Evolutionary conservation across 2,329 filamentous ascomycete genomes (phyloP).

Genomic region (Aulographum hederae): DNA sequence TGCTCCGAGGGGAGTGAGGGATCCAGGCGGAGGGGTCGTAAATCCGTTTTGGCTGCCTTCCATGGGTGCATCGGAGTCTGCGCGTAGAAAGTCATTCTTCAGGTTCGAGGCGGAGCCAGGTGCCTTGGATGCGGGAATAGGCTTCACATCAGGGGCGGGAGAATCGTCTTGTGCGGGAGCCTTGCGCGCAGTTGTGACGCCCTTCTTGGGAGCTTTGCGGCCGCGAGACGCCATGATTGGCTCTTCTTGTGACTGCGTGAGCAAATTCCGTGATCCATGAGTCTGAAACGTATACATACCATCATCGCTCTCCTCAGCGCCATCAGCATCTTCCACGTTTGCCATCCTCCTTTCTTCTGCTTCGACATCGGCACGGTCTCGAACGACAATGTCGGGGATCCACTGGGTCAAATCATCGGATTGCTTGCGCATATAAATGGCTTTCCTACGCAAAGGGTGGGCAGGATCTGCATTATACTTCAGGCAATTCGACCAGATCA

Average conservation of each 20-base stretch:
- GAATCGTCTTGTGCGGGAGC: conserved; percentile 64
- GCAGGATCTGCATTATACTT: conserved; percentile 85
- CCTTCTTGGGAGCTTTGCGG: conserved; percentile 65
- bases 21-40: conserved; percentile 62
- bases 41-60: conserved; percentile 74
- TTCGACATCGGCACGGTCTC: conserved; percentile 85
- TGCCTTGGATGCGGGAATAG: conserved; percentile 16
- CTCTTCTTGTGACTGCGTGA: conserved; percentile 29
- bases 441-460: conserved; percentile 79
- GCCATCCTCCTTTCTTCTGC: conserved; percentile 55
- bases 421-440: conserved; percentile 90
- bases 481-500: conserved; percentile 95
- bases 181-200: conserved; percentile 56
- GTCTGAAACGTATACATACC: conserved; percentile 12
- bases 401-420: conserved; percentile 90
- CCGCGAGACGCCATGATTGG: conserved; percentile 96
- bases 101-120: conserved; percentile 17
- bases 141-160: conserved; percentile 58
- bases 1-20: conserved; percentile 54
- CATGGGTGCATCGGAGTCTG: conserved; percentile 54
- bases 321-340: conserved; percentile 64
- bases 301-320: conserved; percentile 81
- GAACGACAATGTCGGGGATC: conserved; percentile 81
- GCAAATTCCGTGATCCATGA: not conserved
- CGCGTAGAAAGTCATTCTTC: conserved; percentile 33